Conservation (phyloP, 306 rosid species). For the Cyamopsis tetragonoloba region DNA sequence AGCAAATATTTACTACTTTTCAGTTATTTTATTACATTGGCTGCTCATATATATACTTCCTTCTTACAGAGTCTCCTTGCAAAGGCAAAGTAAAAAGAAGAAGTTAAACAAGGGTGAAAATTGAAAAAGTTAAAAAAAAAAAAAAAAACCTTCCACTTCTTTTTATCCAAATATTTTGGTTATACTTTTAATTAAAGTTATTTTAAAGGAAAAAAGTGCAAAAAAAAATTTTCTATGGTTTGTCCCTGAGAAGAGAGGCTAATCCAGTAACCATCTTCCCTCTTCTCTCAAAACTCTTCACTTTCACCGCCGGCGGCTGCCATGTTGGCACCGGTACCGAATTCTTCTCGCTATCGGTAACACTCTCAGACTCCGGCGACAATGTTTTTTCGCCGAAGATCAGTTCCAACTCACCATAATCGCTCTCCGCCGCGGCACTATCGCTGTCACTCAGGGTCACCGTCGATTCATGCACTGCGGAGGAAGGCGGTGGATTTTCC, state of each 20-base stretch:
- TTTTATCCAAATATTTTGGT: constrained; percentile 13
- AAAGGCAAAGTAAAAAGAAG: neutral
- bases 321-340: constrained; percentile 36
- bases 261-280: constrained; percentile 82
- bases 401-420: constrained; percentile 63
- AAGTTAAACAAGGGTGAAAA: neutral
- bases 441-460: neutral
- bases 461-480: neutral
- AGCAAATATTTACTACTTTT: constrained; percentile 24
- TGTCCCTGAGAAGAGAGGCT: constrained; percentile 81
- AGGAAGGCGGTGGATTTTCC: constrained; percentile 19
- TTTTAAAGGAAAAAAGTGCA: neutral
- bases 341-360: constrained; percentile 15
- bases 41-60: neutral
- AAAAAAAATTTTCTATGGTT: constrained; percentile 49
- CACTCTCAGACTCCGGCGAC: constrained; percentile 1
- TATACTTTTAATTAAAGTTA: constrained; percentile 19
- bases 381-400: constrained; percentile 59
- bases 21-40: constrained; percentile 31
- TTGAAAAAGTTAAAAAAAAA: neutral
- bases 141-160: neutral
- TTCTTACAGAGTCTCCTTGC: constrained; percentile 27
- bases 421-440: constrained; percentile 33
- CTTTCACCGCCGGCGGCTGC: constrained; percentile 87
- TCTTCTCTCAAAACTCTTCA: constrained; percentile 73